These are phyloP conservation scores for Sugiyamaella xylanicola DNA, from an alignment of 1,139 yeast genomes.

Conservation along the genomic window DNA sequence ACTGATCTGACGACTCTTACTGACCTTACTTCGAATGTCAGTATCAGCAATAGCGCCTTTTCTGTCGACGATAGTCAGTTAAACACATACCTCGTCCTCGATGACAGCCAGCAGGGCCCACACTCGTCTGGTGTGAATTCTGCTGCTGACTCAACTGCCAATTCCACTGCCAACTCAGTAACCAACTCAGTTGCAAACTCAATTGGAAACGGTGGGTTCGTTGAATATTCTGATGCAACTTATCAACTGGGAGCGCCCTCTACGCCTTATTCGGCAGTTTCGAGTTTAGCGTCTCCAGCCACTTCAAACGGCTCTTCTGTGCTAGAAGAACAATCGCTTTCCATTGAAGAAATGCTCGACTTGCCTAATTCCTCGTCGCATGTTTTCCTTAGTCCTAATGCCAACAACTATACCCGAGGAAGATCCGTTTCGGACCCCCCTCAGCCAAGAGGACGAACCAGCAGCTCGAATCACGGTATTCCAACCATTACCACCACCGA, in stretches of 20 bases:
- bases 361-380: neutral
- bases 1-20: slow-evolving; percentile 26
- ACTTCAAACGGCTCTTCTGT: slow-evolving; percentile 12
- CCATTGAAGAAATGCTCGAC: slow-evolving; percentile 6
- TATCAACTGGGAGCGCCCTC: neutral
- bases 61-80: slow-evolving; percentile 7
- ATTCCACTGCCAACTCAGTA: neutral
- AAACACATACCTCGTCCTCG: neutral
- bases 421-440: slow-evolving; percentile 14
- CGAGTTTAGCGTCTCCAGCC: slow-evolving; percentile 7
- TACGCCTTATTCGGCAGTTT: neutral
- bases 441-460: slow-evolving; percentile 9
- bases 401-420: slow-evolving; percentile 4
- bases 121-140: neutral
- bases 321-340: neutral
- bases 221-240: neutral
- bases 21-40: slow-evolving; percentile 31
- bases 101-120: neutral
- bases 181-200: neutral
- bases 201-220: neutral
- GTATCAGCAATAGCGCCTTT: slow-evolving; percentile 21
- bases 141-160: neutral
- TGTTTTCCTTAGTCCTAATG: slow-evolving; percentile 1
- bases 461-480: neutral
- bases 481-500: slow-evolving; percentile 15